Evolutionary conservation across 306 rosid genomes (phyloP), one percentile per base, ranked within the genome.

Genomic region (Cucurbita maxima): DNA sequence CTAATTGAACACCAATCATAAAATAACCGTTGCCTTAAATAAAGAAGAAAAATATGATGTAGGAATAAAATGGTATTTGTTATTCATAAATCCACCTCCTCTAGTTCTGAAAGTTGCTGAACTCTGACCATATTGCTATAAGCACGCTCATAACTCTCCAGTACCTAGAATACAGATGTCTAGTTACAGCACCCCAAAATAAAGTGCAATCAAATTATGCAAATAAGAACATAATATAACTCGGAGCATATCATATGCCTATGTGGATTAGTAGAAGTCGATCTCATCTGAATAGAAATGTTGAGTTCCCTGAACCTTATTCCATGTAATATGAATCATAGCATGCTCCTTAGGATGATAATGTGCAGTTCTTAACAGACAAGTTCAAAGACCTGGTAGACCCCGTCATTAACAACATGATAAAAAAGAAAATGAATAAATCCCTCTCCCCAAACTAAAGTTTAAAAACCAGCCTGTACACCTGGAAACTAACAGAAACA

Each of bases 101-200:
- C 99, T 38, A 94, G 89, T 80, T 94, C 99, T 51, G 97, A 91
- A 66, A 94, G 84, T 80, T 94, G 92, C 82, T 91, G 99, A 76
- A 91, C 99, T 58, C 96, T 96, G 77, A 94, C 99, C 99, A 94
- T 91, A 77, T 91, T 94, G 84, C 19, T 87, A 82, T 94, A 94
- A 57, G 99, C 97, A 68, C 97, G 97, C 74, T 94, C 99, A 82
- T 94, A 94, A 82, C 99, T 94, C 83, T 94, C 99, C 85, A 94
- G 79, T 83, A 94, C 99, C 99, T 94, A 76, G 50, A 81, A 60
- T 54, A 30, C 48, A 72, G 71, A 63, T 58, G 59, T 10, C 34
- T 25, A 16, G 74, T 7, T 1, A 75, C 18, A 9, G 7, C 38
- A 59, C 19, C 76, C 38, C 4, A 40, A 48, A 71, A 45, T 1